Conservation (phyloP, 2,329 filamentous ascomycete species). For the Boeremia exigua region DNA sequence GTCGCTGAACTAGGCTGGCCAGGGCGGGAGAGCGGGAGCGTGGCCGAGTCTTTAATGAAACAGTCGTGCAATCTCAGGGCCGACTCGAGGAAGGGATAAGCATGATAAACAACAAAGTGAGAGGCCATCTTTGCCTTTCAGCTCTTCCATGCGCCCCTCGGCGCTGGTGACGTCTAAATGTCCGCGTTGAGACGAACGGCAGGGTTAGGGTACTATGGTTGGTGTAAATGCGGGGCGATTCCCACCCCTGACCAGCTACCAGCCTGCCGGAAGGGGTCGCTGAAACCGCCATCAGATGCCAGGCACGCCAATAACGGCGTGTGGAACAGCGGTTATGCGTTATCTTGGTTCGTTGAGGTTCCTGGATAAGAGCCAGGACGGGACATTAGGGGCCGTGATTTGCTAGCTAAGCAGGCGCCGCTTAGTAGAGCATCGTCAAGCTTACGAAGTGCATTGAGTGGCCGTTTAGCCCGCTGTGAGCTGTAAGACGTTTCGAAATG, state of each 20-base stretch:
- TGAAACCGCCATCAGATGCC: constrained; percentile 16
- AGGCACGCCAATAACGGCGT: constrained; percentile 12
- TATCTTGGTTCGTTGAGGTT: constrained; percentile 7
- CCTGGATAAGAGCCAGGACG: background rate
- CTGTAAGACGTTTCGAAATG: background rate
- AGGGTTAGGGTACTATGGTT: constrained; percentile 5
- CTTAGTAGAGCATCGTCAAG: background rate
- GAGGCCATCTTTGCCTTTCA: constrained; percentile 1
- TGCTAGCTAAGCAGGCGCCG: constrained; percentile 1
- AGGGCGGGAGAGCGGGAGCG: constrained; percentile 8
- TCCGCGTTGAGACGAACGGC: constrained; percentile 17
- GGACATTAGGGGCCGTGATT: background rate
- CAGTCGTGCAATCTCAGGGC: background rate
- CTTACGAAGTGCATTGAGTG: background rate
- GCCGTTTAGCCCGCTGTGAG: background rate
- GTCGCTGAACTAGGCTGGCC: constrained; percentile 2
- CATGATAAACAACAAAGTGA: background rate
- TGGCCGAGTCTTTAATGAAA: constrained; percentile 2
- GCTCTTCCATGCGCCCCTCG: constrained; percentile 7
- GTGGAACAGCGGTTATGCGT: constrained; percentile 13
- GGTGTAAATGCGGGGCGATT: constrained; percentile 1
- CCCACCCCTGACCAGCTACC: constrained; percentile 13
- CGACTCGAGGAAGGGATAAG: background rate
- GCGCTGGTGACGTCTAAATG: constrained; percentile 7
- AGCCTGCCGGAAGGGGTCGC: constrained; percentile 5